These are phyloP conservation scores for Fermentozyma sake DNA, from an alignment of 1,139 yeast species.

Conservation along the genomic window DNA sequence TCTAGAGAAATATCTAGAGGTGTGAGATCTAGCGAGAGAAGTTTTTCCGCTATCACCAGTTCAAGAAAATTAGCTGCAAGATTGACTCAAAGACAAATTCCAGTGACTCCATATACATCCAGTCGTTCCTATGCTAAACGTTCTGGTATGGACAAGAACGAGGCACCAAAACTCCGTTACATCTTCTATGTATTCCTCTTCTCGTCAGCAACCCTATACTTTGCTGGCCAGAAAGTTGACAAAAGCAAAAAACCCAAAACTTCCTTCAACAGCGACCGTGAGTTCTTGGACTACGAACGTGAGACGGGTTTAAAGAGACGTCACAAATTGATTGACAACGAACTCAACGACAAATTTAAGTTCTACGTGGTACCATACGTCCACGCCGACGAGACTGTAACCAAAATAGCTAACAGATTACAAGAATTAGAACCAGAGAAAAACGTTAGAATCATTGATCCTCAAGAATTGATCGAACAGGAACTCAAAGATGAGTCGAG, in stretches of 20 bases:
- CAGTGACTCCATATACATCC: too few species aligned
- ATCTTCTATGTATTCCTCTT: constrained; percentile 46
- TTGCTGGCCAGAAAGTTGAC: constrained; percentile 50
- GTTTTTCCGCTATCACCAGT: too few species aligned
- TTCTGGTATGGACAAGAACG: constrained; percentile 8
- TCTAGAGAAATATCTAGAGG: too few species aligned
- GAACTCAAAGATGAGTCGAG: constrained; percentile 39
- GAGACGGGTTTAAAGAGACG: constrained; percentile 54
- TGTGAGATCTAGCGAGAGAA: too few species aligned
- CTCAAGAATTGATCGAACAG: constrained; percentile 38
- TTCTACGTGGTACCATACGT: constrained; percentile 45
- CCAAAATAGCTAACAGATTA: constrained; percentile 13
- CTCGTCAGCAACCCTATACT: constrained; percentile 50
- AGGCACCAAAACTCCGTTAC: constrained; percentile 44
- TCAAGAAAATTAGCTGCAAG: too few species aligned
- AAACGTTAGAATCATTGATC: constrained; percentile 46
- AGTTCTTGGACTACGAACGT: constrained; percentile 49
- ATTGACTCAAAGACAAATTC: too few species aligned
- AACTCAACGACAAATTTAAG: constrained; percentile 25
- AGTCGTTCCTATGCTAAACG: constrained; percentile 4
- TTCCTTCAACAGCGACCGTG: constrained; percentile 51
- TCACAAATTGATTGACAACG: constrained; percentile 34
- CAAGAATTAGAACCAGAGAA: constrained; percentile 10
- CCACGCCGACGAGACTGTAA: constrained; percentile 16
- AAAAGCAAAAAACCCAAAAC: constrained; percentile 44